Percentiles rank a stretch among this genome's conserved stretches.
phyloP scores from a whole-genome alignment of 2,329 filamentous ascomycete species.

The Ilyonectria sp. region DNA sequence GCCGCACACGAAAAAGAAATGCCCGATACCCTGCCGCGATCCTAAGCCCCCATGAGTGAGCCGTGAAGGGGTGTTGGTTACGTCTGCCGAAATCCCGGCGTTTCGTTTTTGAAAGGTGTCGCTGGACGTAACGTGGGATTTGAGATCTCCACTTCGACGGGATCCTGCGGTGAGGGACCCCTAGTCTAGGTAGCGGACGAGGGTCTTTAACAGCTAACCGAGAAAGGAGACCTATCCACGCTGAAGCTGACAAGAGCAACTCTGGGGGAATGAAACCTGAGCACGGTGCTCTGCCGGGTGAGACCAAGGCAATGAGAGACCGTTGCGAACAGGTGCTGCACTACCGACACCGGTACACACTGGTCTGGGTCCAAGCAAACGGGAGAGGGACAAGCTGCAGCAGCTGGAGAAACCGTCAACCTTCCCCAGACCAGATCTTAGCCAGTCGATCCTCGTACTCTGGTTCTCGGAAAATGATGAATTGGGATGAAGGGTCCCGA shows the following conservation, averaged over 20 bases:
- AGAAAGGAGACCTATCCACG: constrained; percentile 20
- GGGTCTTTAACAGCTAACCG: constrained; percentile 16
- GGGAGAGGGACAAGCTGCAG: constrained; percentile 8
- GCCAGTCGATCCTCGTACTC: constrained; percentile 9
- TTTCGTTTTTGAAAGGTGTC: constrained; percentile 23
- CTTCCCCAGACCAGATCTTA: constrained; percentile 22
- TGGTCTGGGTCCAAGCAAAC: constrained; percentile 14
- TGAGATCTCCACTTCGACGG: neutral
- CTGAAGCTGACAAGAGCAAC: neutral
- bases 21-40: constrained; percentile 8
- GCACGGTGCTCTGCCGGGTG: constrained; percentile 5
- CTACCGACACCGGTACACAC: constrained; percentile 4
- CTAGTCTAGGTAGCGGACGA: constrained; percentile 6
- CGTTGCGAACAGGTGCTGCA: constrained; percentile 16
- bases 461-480: constrained; percentile 5
- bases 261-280: constrained; percentile 20
- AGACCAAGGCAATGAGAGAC: constrained; percentile 15
- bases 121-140: constrained; percentile 15
- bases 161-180: constrained; percentile 7
- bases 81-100: constrained; percentile 11
- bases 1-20: constrained; percentile 7
- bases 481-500: neutral
- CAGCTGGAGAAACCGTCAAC: constrained; percentile 3
- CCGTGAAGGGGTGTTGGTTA: constrained; percentile 3
- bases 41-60: constrained; percentile 1